phyloP scores from a whole-genome alignment of 2,329 filamentous ascomycete genomes.

The Hymenoscyphus repandus region DNA sequence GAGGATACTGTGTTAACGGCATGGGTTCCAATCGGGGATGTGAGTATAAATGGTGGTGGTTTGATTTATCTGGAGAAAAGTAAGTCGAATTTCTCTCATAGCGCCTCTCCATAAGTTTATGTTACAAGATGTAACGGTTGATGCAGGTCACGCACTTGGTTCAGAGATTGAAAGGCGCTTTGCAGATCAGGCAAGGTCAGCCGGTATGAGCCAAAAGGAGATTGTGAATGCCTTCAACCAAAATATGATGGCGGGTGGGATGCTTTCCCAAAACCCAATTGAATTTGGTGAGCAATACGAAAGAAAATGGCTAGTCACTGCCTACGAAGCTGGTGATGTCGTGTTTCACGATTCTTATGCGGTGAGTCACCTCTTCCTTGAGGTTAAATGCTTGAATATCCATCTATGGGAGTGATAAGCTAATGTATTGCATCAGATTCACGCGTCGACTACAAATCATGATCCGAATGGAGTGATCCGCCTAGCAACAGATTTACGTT shows the following conservation, averaged over 20 bases:
- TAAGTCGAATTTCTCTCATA: conserved; percentile 4
- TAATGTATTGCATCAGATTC: neutral
- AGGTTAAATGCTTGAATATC: too few relatives aligned
- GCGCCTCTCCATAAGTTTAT: too few relatives aligned
- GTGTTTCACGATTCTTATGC: conserved; percentile 40
- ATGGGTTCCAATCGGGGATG: conserved; percentile 47
- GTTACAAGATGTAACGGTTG: conserved; percentile 43
- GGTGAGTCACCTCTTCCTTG: too few relatives aligned
- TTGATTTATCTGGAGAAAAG: conserved; percentile 53
- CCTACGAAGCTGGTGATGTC: conserved; percentile 37
- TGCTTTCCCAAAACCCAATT: conserved; percentile 45
- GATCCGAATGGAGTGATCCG: conserved; percentile 30
- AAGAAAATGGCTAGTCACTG: conserved; percentile 31
- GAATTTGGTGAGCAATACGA: conserved; percentile 21
- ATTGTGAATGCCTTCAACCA: conserved; percentile 42
- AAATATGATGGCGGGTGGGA: conserved; percentile 53
- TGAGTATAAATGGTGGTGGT: conserved; percentile 49
- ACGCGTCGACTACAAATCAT: conserved; percentile 25
- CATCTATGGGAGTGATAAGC: too few relatives aligned
- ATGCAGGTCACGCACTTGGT: conserved; percentile 44
- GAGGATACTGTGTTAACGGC: conserved; percentile 44
- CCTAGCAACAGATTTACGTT: conserved; percentile 37
- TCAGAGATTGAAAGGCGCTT: conserved; percentile 36
- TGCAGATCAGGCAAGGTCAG: conserved; percentile 31
- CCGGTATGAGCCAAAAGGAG: too few relatives aligned